Percentiles rank a stretch among this genome's conserved stretches.
Conservation (phyloP, 345 rosid genomes). For the Eucalyptus urophylla region DNA sequence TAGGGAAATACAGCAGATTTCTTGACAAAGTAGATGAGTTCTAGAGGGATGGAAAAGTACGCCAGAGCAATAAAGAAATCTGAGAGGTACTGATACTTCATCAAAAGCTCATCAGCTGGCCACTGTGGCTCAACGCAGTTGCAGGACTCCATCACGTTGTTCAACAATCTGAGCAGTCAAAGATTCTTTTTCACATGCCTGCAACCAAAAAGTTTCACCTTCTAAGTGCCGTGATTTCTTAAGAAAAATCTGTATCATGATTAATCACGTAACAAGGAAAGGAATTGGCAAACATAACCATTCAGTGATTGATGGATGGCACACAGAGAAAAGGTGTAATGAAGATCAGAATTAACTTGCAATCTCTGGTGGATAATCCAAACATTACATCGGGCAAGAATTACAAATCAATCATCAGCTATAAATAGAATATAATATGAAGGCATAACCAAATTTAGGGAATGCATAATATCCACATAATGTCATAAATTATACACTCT, state of each 20-base stretch:
- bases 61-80: slow-evolving; percentile 99
- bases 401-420: neutral
- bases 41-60: slow-evolving; percentile 93
- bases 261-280: neutral
- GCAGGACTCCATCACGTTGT: slow-evolving; percentile 56
- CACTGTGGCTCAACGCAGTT: slow-evolving; percentile 92
- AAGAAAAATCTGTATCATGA: neutral
- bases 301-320: neutral
- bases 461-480: neutral
- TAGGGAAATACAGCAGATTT: slow-evolving; percentile 91
- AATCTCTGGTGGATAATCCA: neutral
- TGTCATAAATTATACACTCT: neutral
- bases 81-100: slow-evolving; percentile 96
- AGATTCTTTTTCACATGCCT: neutral
- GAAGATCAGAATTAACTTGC: neutral
- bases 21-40: slow-evolving; percentile 93
- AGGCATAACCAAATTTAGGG: neutral
- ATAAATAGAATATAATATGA: neutral
- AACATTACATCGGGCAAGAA: neutral
- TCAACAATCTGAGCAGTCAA: neutral
- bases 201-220: neutral
- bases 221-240: neutral
- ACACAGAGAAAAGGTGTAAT: neutral
- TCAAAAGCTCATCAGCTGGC: slow-evolving; percentile 86
- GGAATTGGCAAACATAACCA: neutral